These are phyloP conservation scores for Hepatocystis sp. DNA, from an alignment of 169 alveolate genomes.

Conservation along the genomic window DNA sequence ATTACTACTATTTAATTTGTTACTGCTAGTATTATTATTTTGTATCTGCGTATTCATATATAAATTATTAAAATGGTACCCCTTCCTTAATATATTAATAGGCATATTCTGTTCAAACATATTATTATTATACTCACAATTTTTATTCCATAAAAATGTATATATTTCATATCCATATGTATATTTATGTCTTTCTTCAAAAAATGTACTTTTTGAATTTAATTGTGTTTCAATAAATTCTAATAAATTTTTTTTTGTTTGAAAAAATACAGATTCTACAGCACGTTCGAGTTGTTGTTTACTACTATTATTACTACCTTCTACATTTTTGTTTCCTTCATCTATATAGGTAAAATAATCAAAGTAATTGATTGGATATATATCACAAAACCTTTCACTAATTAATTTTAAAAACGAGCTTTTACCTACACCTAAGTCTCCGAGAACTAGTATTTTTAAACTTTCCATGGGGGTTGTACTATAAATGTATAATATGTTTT, in stretches of 20 bases:
- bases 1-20: not conserved
- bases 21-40: not conserved
- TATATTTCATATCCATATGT: slow-evolving; percentile 62
- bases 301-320: slow-evolving; percentile 21
- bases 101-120: slow-evolving; percentile 45
- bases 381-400: slow-evolving; percentile 32
- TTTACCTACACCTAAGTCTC: slow-evolving; percentile 74
- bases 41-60: too few species aligned
- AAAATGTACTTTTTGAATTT: slow-evolving; percentile 19
- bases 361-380: slow-evolving; percentile 53
- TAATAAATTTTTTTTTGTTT: slow-evolving; percentile 54
- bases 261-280: slow-evolving; percentile 57
- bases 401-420: slow-evolving; percentile 58
- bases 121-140: slow-evolving; percentile 46
- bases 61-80: too few species aligned
- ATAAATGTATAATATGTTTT: not conserved
- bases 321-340: slow-evolving; percentile 14
- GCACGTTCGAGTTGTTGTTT: slow-evolving; percentile 25
- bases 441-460: slow-evolving; percentile 41
- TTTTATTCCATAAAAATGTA: slow-evolving; percentile 47
- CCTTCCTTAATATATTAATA: slow-evolving; percentile 19
- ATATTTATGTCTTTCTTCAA: slow-evolving; percentile 56
- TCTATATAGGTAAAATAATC: slow-evolving; percentile 44
- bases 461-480: slow-evolving; percentile 9
- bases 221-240: slow-evolving; percentile 52